Evolutionary conservation across 352 stramenopile species (phyloP).

Genomic region (Phytophthora sp.): DNA sequence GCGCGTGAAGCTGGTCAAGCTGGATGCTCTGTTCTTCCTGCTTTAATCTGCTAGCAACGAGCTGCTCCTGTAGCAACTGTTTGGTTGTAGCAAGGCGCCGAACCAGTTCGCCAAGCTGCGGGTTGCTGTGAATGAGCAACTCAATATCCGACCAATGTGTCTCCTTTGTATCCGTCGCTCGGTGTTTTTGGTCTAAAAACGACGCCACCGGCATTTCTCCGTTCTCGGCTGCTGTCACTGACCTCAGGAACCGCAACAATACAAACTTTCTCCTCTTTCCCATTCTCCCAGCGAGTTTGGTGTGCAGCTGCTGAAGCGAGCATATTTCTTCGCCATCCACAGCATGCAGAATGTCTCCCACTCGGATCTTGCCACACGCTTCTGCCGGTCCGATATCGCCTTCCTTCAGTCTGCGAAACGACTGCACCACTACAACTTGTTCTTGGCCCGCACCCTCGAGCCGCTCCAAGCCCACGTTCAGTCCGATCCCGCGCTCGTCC

Average conservation of each 20-base stretch:
- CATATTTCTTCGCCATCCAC: conserved; percentile 47
- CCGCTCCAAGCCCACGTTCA: conserved; percentile 36
- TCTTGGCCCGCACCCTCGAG: neutral
- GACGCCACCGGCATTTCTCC: neutral
- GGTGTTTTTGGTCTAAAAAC: neutral
- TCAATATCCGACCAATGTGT: conserved; percentile 5
- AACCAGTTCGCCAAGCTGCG: conserved; percentile 43
- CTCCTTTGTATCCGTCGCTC: neutral
- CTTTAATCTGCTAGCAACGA: conserved; percentile 55
- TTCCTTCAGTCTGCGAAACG: conserved; percentile 47
- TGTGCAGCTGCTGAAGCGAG: conserved; percentile 42
- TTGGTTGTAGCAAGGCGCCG: conserved; percentile 51
- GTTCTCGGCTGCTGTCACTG: neutral
- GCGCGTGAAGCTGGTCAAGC: conserved; percentile 64
- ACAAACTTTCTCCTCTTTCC: conserved; percentile 31
- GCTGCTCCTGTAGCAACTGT: conserved; percentile 50
- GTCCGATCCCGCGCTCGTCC: conserved; percentile 48
- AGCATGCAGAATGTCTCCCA: conserved; percentile 47
- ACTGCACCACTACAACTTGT: conserved; percentile 37
- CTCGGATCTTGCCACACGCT: conserved; percentile 42
- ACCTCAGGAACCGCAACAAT: conserved; percentile 50
- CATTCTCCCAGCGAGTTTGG: conserved; percentile 11
- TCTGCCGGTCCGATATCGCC: conserved; percentile 58
- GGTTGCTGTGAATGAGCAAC: conserved; percentile 15
- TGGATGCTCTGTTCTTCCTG: conserved; percentile 68